phyloP scores from a whole-genome alignment of 805 yeast genomes.

The Saccharomyces paradoxus region DNA sequence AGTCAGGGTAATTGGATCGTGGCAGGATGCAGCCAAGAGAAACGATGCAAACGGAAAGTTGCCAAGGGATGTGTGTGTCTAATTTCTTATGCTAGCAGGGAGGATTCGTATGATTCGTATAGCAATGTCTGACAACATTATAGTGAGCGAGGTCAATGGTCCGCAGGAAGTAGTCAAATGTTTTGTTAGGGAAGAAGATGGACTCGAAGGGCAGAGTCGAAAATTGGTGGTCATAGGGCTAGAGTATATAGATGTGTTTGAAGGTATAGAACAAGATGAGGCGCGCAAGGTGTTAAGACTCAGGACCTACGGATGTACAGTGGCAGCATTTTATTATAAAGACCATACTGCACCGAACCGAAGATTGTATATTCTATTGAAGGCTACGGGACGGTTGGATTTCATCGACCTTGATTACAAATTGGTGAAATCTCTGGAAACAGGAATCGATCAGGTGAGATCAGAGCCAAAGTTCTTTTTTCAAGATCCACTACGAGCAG shows the following conservation, averaged over 20 bases:
- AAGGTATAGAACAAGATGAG: not conserved
- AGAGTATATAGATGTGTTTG: not conserved
- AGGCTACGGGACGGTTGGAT: conserved; percentile 16
- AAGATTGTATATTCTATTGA: conserved; percentile 13
- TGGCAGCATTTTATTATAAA: conserved; percentile 9
- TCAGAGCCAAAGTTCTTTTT: not conserved
- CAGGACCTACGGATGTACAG: conserved; percentile 11
- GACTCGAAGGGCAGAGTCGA: not conserved
- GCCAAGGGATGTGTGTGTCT: not conserved
- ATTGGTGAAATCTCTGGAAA: conserved; percentile 10
- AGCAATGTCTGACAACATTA: not conserved
- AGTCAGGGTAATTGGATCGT: not conserved
- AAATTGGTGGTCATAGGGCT: not conserved
- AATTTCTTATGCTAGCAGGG: not conserved
- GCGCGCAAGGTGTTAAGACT: not conserved
- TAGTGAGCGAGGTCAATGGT: not conserved
- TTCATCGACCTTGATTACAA: conserved; percentile 5
- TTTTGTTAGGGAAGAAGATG: not conserved
- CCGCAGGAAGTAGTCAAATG: not conserved
- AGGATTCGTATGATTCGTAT: not conserved
- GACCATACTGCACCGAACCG: conserved; percentile 7
- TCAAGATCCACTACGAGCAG: not conserved
- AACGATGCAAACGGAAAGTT: not conserved
- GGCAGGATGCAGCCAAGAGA: not conserved
- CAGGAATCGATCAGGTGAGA: conserved; percentile 1